A percentile compares a stretch with the other conserved stretches of the same genome.
Evolutionary conservation across 768 basidiomycete genomes (phyloP).

Genomic region (Amanita thiersii): DNA sequence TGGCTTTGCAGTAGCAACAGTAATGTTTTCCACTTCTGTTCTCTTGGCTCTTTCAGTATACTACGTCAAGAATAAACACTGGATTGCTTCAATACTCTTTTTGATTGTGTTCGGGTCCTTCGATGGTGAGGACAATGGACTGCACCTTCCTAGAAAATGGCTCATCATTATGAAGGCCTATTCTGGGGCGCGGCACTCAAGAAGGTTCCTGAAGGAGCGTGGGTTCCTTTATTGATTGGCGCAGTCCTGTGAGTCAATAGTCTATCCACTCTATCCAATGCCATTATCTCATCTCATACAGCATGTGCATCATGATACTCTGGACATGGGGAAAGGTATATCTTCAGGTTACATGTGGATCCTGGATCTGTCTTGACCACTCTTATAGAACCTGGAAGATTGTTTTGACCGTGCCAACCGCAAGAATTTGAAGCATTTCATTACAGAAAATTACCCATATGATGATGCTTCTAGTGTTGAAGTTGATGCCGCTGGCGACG

Average conservation of each 20-base stretch:
- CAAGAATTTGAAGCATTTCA: conserved; percentile 46
- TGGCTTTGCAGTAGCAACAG: conserved; percentile 58
- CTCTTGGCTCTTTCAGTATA: conserved; percentile 50
- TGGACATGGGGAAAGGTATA: conserved; percentile 60
- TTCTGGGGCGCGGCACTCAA: conserved; percentile 61
- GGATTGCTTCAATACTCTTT: conserved; percentile 34
- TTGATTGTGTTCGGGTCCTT: conserved; percentile 55
- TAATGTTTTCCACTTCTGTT: conserved; percentile 55
- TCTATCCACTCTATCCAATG: background rate
- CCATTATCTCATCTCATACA: conserved; percentile 11
- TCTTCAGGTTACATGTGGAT: background rate
- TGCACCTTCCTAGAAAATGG: background rate
- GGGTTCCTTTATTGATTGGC: conserved; percentile 59
- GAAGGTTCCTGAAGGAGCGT: conserved; percentile 58
- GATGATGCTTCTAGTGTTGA: conserved; percentile 11
- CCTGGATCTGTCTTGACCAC: background rate
- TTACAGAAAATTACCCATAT: conserved; percentile 25
- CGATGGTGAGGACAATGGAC: conserved; percentile 32
- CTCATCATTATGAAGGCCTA: conserved; percentile 20
- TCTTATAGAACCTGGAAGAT: conserved; percentile 42
- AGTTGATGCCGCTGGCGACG: conserved; percentile 12
- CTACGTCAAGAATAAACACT: conserved; percentile 43
- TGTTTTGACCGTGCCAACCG: conserved; percentile 50
- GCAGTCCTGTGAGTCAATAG: conserved; percentile 30
- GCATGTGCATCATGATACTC: conserved; percentile 41